Base-by-base conservation (phyloP, 192 early-diverging fungal genomes). In the Umbelopsis sp. region DNA sequence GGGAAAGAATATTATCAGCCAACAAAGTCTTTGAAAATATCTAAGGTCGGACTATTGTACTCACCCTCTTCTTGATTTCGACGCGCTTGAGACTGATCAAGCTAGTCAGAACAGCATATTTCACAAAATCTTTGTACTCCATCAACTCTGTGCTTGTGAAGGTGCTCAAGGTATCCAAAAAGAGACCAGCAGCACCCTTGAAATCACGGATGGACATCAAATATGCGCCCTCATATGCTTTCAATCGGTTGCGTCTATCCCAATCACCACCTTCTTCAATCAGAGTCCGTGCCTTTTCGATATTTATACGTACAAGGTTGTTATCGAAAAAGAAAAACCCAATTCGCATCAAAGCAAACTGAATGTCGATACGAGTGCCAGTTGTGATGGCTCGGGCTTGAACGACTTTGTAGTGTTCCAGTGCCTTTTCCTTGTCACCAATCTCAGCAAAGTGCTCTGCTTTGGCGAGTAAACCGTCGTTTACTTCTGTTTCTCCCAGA, bases 191-290 rank as follows among this genome's bases (percentile, higher is more conserved):
- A 4, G 95, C 96, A 12, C 91, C 91, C 76, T 97, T 97, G 79
- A 98, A 99, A 82, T 99, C 91, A 67, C 98, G 91, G 66, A 94
- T 91, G 13, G 95, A 94, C 87, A 97, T 92, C 72, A 89, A 81
- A 84, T 95, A 95, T 44, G 96, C 85, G 58, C 94, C 96, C 76
- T 98, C 94, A 73, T 98, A 95, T 3, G 94, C 95, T 85, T 98
- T 98, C 49, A 98, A 87, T 51, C 98, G 88, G 84, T 99, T 99
- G 69, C 98, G 89, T 50, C 98, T 89, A 86, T 99, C 98, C 98
- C 98, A 99, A 81, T 99, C 98, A 25, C 98, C 98, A 51, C 97
- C 96, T 83, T 98, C 94, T 76, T 99, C 93, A 71, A 98, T 95
- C 77, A 99, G 91, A 84, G 67, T 84, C 70, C 87, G 91, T 18